Evolutionary conservation across 2,329 filamentous ascomycete genomes (phyloP), one percentile per base, ranked within the genome.

Genomic region (Berkeleyomyces basicola): DNA sequence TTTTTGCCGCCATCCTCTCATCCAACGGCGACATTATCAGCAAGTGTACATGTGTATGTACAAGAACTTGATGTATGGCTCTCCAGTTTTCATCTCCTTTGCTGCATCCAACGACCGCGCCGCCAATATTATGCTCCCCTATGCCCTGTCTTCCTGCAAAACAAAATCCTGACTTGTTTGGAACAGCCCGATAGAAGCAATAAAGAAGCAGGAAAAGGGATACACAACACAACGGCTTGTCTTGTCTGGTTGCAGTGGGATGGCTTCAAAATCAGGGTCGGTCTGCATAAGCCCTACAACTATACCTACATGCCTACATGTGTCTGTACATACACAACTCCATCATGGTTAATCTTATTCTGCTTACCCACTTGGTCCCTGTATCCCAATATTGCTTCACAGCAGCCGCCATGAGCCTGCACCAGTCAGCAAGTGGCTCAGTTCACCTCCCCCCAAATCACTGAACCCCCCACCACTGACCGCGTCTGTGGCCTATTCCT

Each of bases 21-120:
- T 7, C 16, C 47, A 53, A 7, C 31, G 4, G 14, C 14, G 43
- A 11, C 4, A 46, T 46, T 46, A 46, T 46, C 43, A 55, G 23
- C 23, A 23, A 23, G 23, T 23, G 23, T 23, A 2, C 23, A 23
- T 23, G 2, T n/a, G n/a, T n/a, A n/a, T n/a, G n/a, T n/a, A n/a
- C n/a, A n/a, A n/a, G n/a, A n/a, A n/a, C n/a, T 23, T 23, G 2
- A 23, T 23, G 2, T 23, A 23, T 23, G 23, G 23, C 11, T 55
- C 51, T 55, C 33, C 51, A 55, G 51, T 55, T 55, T 55, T 55
- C 51, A 55, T 55, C 33, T 55, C 51, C 39, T 55, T 55, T 11
- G n/a, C n/a, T 55, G 51, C 51, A 55, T 31, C 51, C 16, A n/a
- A 11, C 51, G 51, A 36, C 5, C 51, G 37, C 39, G 14, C 51